These are phyloP conservation scores for Silene noctiflora DNA, from an alignment of 179 eudicot genomes.

Conservation along the genomic window DNA sequence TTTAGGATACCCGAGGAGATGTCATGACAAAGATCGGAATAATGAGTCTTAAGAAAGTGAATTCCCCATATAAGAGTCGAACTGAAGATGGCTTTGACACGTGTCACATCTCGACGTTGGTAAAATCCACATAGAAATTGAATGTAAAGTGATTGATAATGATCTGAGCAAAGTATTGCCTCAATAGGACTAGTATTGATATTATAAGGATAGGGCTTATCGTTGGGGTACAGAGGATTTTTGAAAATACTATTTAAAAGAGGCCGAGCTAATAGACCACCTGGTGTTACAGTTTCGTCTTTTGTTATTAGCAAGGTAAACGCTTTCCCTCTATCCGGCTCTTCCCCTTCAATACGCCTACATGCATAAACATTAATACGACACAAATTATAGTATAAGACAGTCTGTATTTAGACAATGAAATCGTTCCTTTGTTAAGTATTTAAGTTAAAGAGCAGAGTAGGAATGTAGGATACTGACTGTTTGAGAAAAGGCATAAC, in stretches of 20 bases:
- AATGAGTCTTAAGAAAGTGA: slow-evolving; percentile 53
- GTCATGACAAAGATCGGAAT: slow-evolving; percentile 48
- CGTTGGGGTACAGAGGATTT: slow-evolving; percentile 48
- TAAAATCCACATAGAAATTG: slow-evolving; percentile 66
- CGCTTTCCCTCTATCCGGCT: slow-evolving; percentile 64
- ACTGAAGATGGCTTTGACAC: slow-evolving; percentile 62
- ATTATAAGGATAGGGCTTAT: slow-evolving; percentile 31
- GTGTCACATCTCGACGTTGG: slow-evolving; percentile 50
- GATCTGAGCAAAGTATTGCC: slow-evolving; percentile 62
- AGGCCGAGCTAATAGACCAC: slow-evolving; percentile 67
- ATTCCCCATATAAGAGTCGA: slow-evolving; percentile 71
- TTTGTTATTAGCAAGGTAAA: slow-evolving; percentile 55
- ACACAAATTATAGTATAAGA: no score
- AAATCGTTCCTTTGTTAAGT: no score
- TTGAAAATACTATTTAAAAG: slow-evolving; percentile 60
- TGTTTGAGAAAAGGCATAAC: slow-evolving; percentile 69
- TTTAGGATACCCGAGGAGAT: slow-evolving; percentile 43
- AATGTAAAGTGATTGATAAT: slow-evolving; percentile 70
- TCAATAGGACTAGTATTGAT: slow-evolving; percentile 70
- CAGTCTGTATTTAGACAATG: no score
- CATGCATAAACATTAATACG: not conserved
- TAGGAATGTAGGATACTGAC: slow-evolving; percentile 28
- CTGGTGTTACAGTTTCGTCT: slow-evolving; percentile 63
- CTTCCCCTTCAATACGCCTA: slow-evolving; percentile 46
- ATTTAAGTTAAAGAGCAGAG: no score